Conservation (phyloP, 2,329 filamentous ascomycete genomes). For the Stylonectria norvegica region DNA sequence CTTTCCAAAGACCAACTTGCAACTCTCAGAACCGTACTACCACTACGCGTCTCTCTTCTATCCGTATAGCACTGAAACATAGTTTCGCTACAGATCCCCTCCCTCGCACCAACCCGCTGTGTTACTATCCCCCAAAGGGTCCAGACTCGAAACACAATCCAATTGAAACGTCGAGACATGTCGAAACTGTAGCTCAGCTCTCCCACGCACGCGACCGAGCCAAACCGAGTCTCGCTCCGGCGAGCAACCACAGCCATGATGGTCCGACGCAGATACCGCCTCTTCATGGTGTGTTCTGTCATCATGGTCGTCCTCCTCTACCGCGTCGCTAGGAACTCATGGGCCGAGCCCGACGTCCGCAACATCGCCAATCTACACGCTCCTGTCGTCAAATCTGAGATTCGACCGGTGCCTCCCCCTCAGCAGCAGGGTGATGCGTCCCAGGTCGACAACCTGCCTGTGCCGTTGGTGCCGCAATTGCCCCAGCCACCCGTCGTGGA, state of each 20-base stretch:
- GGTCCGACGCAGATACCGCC: slow-evolving; percentile 59
- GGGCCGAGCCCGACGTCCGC: slow-evolving; percentile 25
- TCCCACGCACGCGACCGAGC: background rate
- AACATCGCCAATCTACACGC: slow-evolving; percentile 11
- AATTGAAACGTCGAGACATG: slow-evolving; percentile 1
- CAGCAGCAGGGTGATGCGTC: background rate
- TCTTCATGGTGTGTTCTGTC: slow-evolving; percentile 55
- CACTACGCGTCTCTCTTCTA: too few relatives aligned
- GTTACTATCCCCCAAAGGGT: too few relatives aligned
- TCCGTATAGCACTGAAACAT: too few relatives aligned
- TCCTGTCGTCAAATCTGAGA: slow-evolving; percentile 9
- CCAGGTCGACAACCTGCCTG: background rate
- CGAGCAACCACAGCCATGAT: slow-evolving; percentile 38
- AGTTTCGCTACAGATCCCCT: too few relatives aligned
- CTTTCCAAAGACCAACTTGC: too few relatives aligned
- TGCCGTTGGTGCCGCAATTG: too few relatives aligned
- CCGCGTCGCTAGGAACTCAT: slow-evolving; percentile 44
- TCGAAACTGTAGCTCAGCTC: background rate
- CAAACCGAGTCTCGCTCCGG: slow-evolving; percentile 20
- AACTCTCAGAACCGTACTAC: too few relatives aligned
- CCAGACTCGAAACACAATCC: too few relatives aligned
- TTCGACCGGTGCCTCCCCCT: slow-evolving; percentile 16
- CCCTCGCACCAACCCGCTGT: too few relatives aligned
- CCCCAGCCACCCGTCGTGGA: background rate
- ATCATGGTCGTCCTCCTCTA: slow-evolving; percentile 54